Base-by-base conservation (phyloP, 306 rosid species). In the Ziziphus jujuba region DNA sequence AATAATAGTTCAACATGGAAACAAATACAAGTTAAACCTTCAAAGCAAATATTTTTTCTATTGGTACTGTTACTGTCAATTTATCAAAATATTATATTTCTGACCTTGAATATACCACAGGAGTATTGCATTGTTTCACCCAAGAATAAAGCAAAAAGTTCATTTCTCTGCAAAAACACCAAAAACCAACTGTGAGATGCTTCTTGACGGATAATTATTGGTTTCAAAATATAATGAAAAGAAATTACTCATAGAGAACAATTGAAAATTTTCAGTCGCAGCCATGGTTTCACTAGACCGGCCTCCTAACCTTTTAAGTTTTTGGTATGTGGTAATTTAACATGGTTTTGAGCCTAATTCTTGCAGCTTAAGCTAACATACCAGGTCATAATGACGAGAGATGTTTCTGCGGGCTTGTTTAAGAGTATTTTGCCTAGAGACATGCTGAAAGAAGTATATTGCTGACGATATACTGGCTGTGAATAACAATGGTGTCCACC, bases 401-500 rank as follows among this genome's bases (percentile, higher is more conserved):
- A n/a, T n/a, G n/a, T 89, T 92, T 75, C 91, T 74, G 60, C 96
- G 92, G 66, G 93, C 96, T 56, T 86, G 96, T 17, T 95, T 89
- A 51, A 92, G 84, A 61, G 96, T 89, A 59, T 92, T 92, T 84
- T 87, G 67, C 74, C 98, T 89, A 2, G 85, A 83, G 65, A 80
- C 72, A 77, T 89, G 97, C 36, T 84, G 87, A 53, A 84, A 81
- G 65, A 90, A 87, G 59, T 81, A 87, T 65, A 80, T 92, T 52
- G 97, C 91, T 53, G 91, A 92, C 51, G 90, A 77, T 67, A 87
- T 55, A 72, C 86, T 66, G 49, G 98, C 86, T 25, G 98, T 92
- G 49, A 86, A 74, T 22, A 92, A 71, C 79, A 84, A 38, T 31
- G 98, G 98, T 9, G 96, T 86, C 97, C 98, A 92, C 98, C 98